Evolutionary conservation across 495 filamentous ascomycete genomes (phyloP), one percentile per base, ranked within the genome.

Genomic region (Lindgomyces ingoldianus): DNA sequence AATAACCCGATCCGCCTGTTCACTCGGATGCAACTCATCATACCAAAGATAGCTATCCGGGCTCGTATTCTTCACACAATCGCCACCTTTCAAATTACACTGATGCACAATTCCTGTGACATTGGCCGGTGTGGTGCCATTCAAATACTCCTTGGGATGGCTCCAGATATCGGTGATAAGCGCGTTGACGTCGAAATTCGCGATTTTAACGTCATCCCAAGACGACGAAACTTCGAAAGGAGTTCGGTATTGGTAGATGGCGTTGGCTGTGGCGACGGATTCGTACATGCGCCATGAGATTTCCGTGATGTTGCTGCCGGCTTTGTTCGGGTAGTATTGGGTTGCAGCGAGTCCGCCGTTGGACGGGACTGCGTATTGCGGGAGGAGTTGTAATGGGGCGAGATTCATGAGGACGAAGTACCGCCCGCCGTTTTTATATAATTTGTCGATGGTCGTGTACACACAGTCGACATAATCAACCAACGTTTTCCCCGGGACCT

Each of bases 341-440:
- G 76, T 81, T n/a, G 67, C 69, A 70, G 74, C 70, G 2, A 79
- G 65, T 14, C 86, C 87, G 6, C 81, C 82, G 55, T 79, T 74
- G 12, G 74, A 75, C 0, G 78, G 74, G 4, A 76, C 72, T 1
- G 81, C 81, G 65, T 90, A 91, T 48, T 85, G 72, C 22, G 88
- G 87, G 3, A 80, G 70, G 19, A 85, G 73, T 52, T 91, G 76
- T 66, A 91, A 72, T 0, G 89, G 87, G 2, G 79, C 83, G 24
- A 81, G 69, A 69, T 89, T 91, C 70, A 88, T 78, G 47, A 91
- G 73, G 3, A 90, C 84, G 68, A 91, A 91, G 58, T 84, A 83
- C 11, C 87, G 79, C 0, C 82, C 88, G 6, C 89, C 88, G 42
- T 81, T 80, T 42, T 75, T 72, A 76, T 90, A 89, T 1, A 91